Base-by-base conservation (phyloP, 2,329 filamentous ascomycete species). In the Berkeleyomyces basicola region DNA sequence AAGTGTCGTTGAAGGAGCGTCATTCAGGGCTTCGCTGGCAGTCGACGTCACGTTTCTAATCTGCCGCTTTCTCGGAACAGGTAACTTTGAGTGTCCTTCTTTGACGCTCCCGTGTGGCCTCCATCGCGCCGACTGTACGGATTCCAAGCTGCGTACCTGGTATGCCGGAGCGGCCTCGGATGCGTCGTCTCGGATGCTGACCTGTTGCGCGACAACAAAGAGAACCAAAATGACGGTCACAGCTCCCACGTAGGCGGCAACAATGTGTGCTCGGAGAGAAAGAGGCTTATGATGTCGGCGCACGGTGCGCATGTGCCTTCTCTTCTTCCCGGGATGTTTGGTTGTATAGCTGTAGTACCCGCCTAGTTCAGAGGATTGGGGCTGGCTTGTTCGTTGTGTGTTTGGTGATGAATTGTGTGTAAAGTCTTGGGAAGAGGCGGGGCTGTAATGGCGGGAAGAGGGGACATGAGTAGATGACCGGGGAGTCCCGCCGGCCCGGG, bases 281-380 rank as follows among this genome's bases (percentile, higher is more conserved):
- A 63, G 37, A 46, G 58, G 62, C 31, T 60, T 63, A 33, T 63
- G 57, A 7, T 59, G 23, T 23, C 43, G 14, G 40, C 57, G 57
- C 31, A 47, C 58, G 14, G 42, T 9, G 4, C 58, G 58, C 58
- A 59, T 59, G 58, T 59, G 58, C 7, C 43, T 40, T 9, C 36
- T 7, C 3, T 10, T 11, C 3, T n/a, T 37, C 11, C 33, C 49
- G 4, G 49, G 11, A 4, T 55, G 33, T 14, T 55, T 55, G 6
- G 33, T 33, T 14, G 49, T 55, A 14, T 55, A 55, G 10, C 49
- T 37, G 31, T 10, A 14, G n/a, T 39, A 14, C 16, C 31, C 42
- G 51, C 39, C 7, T 9, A 7, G 33, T 33, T n/a, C 42, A 3
- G 31, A 43, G 7, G 10, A 37, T n/a, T 10, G 40, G 42, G 4